Base-by-base conservation (phyloP, 2,329 filamentous ascomycete species). In the Colletotrichum lentis region DNA sequence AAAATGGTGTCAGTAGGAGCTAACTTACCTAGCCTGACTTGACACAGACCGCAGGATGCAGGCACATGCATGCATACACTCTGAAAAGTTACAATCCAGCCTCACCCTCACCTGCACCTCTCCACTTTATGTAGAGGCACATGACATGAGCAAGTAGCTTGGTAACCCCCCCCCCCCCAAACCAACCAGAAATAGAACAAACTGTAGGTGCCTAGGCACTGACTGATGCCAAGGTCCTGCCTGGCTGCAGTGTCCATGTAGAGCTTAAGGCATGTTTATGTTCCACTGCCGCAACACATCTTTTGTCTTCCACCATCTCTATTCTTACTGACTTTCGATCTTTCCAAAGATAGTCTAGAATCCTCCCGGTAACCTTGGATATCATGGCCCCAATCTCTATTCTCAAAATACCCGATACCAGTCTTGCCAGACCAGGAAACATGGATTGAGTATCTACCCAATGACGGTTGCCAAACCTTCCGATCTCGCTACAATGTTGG, bases 11-110 rank as follows among this genome's bases (percentile, higher is more conserved):
- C 8, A 5, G 37, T 20, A n/a, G 7, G 18, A n/a, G 43, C 27
- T 8, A 31, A 31, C 27, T 18, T 5, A 14, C 22, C 47, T 50
- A 24, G 27, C 22, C 47, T 27, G 27, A 37, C 49, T 14, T 53
- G 50, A 39, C 31, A 35, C n/a, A 54, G 11, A 54, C 52, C 12
- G 3, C 35, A 39, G 31, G 37, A 54, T 54, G 52, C 52, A 54
- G 35, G 31, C 52, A 54, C 31, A 37, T 54, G 52, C 52, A 54
- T 16, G 11, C 6, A 4, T 27, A 35, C 27, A 52, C 49, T 52
- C 27, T 35, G 27, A 52, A n/a, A 54, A 37, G 52, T 22, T n/a
- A 39, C 52, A 3, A 18, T 37, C 49, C n/a, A 18, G 12, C 24
- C 8, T 11, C 50, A 12, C 12, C 24, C 8, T 11, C 50, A 12